Evolutionary conservation across 305 asterid species (phyloP), one percentile per base, ranked within the genome.

Genomic region (Stenogyne calaminthoides): DNA sequence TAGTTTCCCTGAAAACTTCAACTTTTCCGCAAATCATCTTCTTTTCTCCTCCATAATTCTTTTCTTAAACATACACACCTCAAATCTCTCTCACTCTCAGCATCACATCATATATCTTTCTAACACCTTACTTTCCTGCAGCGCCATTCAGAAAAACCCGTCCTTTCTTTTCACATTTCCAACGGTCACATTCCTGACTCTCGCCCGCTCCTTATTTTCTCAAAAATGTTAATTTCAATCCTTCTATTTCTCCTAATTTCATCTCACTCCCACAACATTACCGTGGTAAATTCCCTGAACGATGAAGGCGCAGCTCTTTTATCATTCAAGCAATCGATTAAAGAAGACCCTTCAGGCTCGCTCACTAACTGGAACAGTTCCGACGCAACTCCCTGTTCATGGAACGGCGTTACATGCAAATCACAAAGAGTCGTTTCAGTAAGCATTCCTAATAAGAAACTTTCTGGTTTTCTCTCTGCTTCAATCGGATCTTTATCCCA

Each of bases 401-500:
- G 98, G 98, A 93, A 88, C 73, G 98, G 96, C 22, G 71, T 93
- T 18, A 78, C 97, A 75, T 93, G 98, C 87, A 88, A 82, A 61
- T 82, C 83, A 49, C 87, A 83, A 9, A 89, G 81, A 62, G 98
- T 93, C 65, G 82, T 93, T 46, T 85, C 97, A 58, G 64, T 91
- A 19, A 86, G 88, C 84, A 84, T 93, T 46, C 98, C 98, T 2
- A 91, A 78, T 64, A 91, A 86, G 89, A 87, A 83, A 71, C 92
- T 93, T 37, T 46, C 78, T 58, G 97, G 98, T 52, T 49, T 68
- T 71, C 84, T 93, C 71, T 85, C 96, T 44, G 27, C 93, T 64
- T 85, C 93, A 11, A 87, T 91, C 51, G 96, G 96, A 47, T 88
- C 89, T 80, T 78, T 93, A 1, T 69, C 92, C 59, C 75, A 88